These are phyloP conservation scores for Telfairia occidentalis DNA, from an alignment of 331 rosid genomes.

Conservation along the genomic window DNA sequence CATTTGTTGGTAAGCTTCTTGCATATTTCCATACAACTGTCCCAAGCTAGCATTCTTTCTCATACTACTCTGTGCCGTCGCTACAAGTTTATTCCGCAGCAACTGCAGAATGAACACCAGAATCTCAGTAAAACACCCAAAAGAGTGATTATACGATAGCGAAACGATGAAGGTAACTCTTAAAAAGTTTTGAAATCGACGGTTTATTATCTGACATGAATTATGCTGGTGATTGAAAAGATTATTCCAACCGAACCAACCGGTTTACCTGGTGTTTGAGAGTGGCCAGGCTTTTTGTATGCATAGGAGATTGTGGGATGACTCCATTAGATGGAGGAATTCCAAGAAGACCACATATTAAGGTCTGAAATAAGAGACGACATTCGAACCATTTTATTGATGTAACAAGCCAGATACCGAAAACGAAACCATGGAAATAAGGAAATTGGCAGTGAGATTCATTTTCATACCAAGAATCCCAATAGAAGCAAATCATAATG, in stretches of 20 bases:
- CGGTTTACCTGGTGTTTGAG: slow-evolving; percentile 84
- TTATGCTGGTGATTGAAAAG: background rate
- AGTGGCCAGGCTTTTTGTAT: slow-evolving; percentile 93
- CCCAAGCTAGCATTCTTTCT: slow-evolving; percentile 82
- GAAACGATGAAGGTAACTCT: background rate
- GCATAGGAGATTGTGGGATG: slow-evolving; percentile 99
- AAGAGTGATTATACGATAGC: background rate
- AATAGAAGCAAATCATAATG: slow-evolving; percentile 89
- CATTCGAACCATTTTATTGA: background rate
- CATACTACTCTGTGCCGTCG: slow-evolving; percentile 56
- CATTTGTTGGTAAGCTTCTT: slow-evolving; percentile 87
- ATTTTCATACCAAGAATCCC: slow-evolving; percentile 62
- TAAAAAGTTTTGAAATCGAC: too few species aligned
- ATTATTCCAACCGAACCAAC: background rate
- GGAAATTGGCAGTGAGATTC: background rate
- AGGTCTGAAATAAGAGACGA: slow-evolving; percentile 39
- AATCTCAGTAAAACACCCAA: background rate
- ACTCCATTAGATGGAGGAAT: slow-evolving; percentile 96
- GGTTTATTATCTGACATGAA: background rate
- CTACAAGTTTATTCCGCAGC: slow-evolving; percentile 77
- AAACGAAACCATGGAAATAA: background rate
- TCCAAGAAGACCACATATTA: slow-evolving; percentile 90
- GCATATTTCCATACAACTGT: slow-evolving; percentile 87
- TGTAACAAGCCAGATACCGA: background rate
- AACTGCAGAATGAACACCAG: slow-evolving; percentile 37